Percentiles rank a stretch among this genome's conserved stretches.
Evolutionary conservation across 768 basidiomycete genomes (phyloP).

Genomic region (Leccinellum rugosiceps): DNA sequence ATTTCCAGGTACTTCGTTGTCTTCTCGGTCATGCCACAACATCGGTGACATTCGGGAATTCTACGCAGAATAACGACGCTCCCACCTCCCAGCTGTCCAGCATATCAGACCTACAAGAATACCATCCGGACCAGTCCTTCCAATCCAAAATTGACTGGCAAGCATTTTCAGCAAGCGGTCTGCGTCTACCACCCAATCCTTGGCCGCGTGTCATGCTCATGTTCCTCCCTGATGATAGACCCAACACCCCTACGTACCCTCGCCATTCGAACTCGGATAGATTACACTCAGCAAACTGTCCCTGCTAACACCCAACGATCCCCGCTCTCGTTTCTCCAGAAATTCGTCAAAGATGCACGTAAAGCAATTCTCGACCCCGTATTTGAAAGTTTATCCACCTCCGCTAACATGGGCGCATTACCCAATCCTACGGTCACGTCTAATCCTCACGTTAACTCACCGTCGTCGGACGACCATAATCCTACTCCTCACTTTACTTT

Average conservation of each 20-base stretch:
- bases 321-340: slow-evolving; percentile 53
- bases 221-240: slow-evolving; percentile 37
- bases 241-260: slow-evolving; percentile 50
- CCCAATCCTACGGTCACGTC: slow-evolving; percentile 26
- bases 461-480: slow-evolving; percentile 24
- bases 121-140: slow-evolving; percentile 36
- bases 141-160: slow-evolving; percentile 62
- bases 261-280: slow-evolving; percentile 36
- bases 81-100: slow-evolving; percentile 30
- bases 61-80: slow-evolving; percentile 9
- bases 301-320: slow-evolving; percentile 42
- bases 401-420: slow-evolving; percentile 17
- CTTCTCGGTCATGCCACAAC: slow-evolving; percentile 6
- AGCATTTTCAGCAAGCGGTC: slow-evolving; percentile 55
- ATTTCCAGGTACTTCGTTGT: slow-evolving; percentile 32
- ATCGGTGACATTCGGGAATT: slow-evolving; percentile 18
- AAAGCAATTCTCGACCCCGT: slow-evolving; percentile 48
- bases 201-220: slow-evolving; percentile 7
- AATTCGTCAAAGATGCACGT: slow-evolving; percentile 52
- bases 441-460: slow-evolving; percentile 25
- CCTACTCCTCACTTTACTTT: slow-evolving; percentile 14
- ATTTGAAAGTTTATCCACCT: slow-evolving; percentile 21
- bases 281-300: slow-evolving; percentile 36
- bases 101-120: slow-evolving; percentile 46
- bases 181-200: slow-evolving; percentile 11